These are phyloP conservation scores for Setomelanomma holmii DNA, from an alignment of 2,329 filamentous ascomycete species.

Conservation along the genomic window DNA sequence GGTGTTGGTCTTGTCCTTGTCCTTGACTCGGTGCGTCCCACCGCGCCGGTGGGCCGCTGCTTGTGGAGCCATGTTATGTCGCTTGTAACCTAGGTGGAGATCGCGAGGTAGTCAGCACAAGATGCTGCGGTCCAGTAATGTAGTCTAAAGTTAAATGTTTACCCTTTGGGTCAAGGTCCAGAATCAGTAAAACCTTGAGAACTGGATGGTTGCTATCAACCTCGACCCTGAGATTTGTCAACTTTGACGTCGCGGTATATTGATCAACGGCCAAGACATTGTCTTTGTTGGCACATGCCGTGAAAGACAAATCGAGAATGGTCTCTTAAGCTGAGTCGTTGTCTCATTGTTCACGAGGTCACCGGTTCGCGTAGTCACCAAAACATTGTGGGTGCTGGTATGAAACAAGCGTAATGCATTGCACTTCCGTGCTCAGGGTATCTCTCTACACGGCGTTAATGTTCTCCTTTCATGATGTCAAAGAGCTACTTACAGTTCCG, in stretches of 20 bases:
- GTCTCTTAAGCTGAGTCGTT: not conserved
- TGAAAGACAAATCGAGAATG: not conserved
- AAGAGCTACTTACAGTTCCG: conserved; percentile 47
- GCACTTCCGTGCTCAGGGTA: conserved; percentile 32
- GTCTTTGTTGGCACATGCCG: not conserved
- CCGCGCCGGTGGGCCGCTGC: conserved; percentile 31
- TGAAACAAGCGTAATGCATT: conserved; percentile 1
- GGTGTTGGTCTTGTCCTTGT: conserved; percentile 34
- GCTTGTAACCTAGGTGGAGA: not conserved
- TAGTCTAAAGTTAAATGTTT: too few relatives aligned
- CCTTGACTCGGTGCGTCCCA: conserved; percentile 39
- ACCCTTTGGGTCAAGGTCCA: too few relatives aligned
- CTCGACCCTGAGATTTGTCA: not conserved
- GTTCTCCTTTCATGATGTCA: conserved; percentile 8
- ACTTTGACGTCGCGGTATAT: not conserved
- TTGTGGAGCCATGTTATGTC: conserved; percentile 11
- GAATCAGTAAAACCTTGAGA: too few relatives aligned
- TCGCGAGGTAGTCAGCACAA: too few relatives aligned
- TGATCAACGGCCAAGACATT: conserved; percentile 1
- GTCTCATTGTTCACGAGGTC: conserved; percentile 5
- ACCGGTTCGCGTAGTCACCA: too few relatives aligned
- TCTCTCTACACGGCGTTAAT: conserved; percentile 38
- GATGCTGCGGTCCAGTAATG: too few relatives aligned
- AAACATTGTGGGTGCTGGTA: conserved; percentile 2
- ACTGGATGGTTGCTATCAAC: too few relatives aligned